A percentile compares a stretch with the other conserved stretches of the same genome.
phyloP scores from a whole-genome alignment of 805 yeast genomes.

The Jamesozyma lodderae region DNA sequence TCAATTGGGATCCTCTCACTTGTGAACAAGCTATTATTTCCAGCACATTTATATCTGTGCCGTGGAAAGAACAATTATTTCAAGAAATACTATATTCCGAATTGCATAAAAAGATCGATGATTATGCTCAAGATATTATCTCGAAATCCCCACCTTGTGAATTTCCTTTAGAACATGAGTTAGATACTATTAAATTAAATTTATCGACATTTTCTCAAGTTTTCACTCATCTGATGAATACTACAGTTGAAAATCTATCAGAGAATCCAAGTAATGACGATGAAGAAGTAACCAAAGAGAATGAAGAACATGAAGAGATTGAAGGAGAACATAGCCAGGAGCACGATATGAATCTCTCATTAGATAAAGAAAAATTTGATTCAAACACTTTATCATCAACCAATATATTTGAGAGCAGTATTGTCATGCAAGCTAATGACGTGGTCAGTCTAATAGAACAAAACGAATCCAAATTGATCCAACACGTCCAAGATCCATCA shows the following conservation, averaged over 20 bases:
- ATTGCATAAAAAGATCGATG: constrained; percentile 5
- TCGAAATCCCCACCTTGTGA: constrained; percentile 6
- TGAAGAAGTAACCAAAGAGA: too few relatives aligned
- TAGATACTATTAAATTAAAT: constrained; percentile 7
- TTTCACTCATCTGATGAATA: neutral
- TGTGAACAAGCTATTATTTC: constrained; percentile 8
- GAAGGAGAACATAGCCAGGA: neutral
- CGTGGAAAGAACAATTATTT: constrained; percentile 17
- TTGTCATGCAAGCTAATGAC: constrained; percentile 11
- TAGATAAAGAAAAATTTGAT: neutral
- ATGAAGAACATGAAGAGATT: too few relatives aligned
- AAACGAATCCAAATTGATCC: constrained; percentile 15
- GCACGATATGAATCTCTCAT: neutral
- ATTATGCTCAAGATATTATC: constrained; percentile 6
- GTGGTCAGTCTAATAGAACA: constrained; percentile 12
- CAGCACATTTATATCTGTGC: constrained; percentile 15
- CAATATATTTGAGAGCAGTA: constrained; percentile 13
- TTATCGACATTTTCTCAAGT: constrained; percentile 1
- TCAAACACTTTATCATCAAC: constrained; percentile 3
- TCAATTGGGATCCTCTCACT: constrained; percentile 14
- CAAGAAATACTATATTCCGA: constrained; percentile 7
- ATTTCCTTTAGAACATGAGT: constrained; percentile 8
- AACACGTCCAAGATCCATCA: constrained; percentile 11
- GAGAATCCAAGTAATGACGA: too few relatives aligned
- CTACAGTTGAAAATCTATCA: neutral